Conservation (phyloP, 352 stramenopile species). For the Pythium volutum region DNA sequence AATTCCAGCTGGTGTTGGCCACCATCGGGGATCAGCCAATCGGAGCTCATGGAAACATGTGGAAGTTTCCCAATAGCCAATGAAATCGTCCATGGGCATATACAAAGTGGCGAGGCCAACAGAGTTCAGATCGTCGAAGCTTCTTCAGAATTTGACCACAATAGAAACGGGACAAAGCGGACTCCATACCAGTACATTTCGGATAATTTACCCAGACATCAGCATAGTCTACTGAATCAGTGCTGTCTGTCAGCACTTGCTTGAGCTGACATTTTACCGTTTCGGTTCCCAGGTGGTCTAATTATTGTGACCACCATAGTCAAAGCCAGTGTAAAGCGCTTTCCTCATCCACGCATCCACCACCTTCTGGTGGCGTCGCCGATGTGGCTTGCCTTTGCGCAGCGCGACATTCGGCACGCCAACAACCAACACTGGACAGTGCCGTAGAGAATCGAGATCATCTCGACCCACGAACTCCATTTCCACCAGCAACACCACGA, state of each 20-base stretch:
- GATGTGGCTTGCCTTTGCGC: constrained; percentile 18
- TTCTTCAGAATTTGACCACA: constrained; percentile 12
- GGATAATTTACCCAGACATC: background rate
- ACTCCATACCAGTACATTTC: background rate
- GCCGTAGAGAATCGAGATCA: no score
- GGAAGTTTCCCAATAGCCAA: background rate
- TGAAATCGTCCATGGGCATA: background rate
- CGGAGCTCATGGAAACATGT: background rate
- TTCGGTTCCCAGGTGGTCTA: constrained; percentile 7
- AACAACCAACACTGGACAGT: background rate
- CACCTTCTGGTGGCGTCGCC: background rate
- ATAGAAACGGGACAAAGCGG: background rate
- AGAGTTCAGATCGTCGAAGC: constrained; percentile 15
- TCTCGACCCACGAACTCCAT: no score
- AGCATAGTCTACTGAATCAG: background rate
- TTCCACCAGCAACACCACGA: background rate
- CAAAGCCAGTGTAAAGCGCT: background rate
- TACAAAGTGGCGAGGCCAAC: background rate
- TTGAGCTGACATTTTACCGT: constrained; percentile 15
- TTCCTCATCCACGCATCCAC: constrained; percentile 15
- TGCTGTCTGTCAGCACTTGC: background rate
- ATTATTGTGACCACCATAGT: constrained; percentile 15
- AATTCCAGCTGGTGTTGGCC: constrained; percentile 2
- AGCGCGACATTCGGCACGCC: constrained; percentile 14
- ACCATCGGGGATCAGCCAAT: constrained; percentile 4